Conservation (phyloP, 441 rosid genomes). For the Syzygium syzygioides region DNA sequence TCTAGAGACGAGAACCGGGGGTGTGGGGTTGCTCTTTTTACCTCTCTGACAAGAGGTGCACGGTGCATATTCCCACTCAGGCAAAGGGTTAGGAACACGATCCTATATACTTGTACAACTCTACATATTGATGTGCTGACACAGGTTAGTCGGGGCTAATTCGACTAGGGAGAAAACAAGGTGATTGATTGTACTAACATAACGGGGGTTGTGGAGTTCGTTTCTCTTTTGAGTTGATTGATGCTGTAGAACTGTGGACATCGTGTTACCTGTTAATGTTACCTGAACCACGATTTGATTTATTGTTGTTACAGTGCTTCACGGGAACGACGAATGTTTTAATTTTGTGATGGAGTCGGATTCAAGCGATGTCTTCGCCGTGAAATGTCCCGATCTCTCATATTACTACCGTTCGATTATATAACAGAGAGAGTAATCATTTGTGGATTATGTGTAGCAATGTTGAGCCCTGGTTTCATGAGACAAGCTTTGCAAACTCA, state of each 20-base stretch:
- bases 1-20: not conserved
- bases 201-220: not conserved
- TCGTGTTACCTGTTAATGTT: not conserved
- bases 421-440: not conserved
- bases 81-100: not conserved
- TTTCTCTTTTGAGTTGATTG: not conserved
- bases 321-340: not conserved
- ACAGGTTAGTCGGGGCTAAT: not conserved
- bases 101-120: not conserved
- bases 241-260: not conserved
- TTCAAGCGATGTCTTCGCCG: not conserved
- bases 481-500: not conserved
- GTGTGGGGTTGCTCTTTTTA: not conserved
- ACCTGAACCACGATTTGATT: not conserved
- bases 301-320: not conserved
- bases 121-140: not conserved
- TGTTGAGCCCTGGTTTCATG: not conserved
- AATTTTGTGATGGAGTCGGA: not conserved
- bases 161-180: not conserved
- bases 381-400: not conserved
- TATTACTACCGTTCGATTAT: not conserved
- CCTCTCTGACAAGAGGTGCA: not conserved
- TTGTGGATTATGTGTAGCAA: not conserved
- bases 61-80: not conserved
- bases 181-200: not conserved